These are phyloP conservation scores for Leptographium lundbergii DNA, from an alignment of 2,329 filamentous ascomycete genomes.

Conservation along the genomic window DNA sequence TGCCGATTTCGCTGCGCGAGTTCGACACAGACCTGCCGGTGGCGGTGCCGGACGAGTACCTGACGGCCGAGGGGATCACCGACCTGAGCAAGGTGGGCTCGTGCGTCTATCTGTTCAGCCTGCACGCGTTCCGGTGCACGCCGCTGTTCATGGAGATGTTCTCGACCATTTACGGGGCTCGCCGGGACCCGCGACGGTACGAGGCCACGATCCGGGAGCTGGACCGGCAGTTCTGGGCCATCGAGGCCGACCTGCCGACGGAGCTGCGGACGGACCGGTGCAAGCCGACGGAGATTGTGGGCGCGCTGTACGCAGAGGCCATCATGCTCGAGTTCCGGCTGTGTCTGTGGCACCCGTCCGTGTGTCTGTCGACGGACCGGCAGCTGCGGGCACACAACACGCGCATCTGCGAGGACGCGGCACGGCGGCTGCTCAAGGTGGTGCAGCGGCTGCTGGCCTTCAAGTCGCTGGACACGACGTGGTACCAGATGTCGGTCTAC, in stretches of 20 bases:
- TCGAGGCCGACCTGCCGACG: slow-evolving; percentile 50
- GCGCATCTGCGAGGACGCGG: slow-evolving; percentile 52
- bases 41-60: slow-evolving; percentile 55
- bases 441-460: slow-evolving; percentile 47
- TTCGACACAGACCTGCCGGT: slow-evolving; percentile 70
- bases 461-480: slow-evolving; percentile 64
- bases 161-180: slow-evolving; percentile 60
- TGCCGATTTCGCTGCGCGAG: slow-evolving; percentile 61
- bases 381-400: slow-evolving; percentile 48
- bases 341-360: slow-evolving; percentile 48
- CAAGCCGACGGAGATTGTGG: slow-evolving; percentile 30
- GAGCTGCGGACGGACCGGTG: slow-evolving; percentile 38
- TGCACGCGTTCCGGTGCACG: slow-evolving; percentile 52
- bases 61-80: slow-evolving; percentile 49
- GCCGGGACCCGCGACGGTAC: slow-evolving; percentile 50
- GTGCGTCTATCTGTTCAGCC: slow-evolving; percentile 55
- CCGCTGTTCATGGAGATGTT: slow-evolving; percentile 63
- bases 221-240: slow-evolving; percentile 50
- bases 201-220: slow-evolving; percentile 48
- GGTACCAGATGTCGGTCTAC: slow-evolving; percentile 63
- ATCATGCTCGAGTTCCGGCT: slow-evolving; percentile 46
- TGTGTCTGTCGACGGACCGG: slow-evolving; percentile 41
- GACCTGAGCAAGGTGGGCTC: slow-evolving; percentile 37
- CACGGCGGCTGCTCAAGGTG: slow-evolving; percentile 49
- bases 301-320: slow-evolving; percentile 40